Base-by-base conservation (phyloP, 2,329 filamentous ascomycete genomes). In the Plenodomus biglobosus region DNA sequence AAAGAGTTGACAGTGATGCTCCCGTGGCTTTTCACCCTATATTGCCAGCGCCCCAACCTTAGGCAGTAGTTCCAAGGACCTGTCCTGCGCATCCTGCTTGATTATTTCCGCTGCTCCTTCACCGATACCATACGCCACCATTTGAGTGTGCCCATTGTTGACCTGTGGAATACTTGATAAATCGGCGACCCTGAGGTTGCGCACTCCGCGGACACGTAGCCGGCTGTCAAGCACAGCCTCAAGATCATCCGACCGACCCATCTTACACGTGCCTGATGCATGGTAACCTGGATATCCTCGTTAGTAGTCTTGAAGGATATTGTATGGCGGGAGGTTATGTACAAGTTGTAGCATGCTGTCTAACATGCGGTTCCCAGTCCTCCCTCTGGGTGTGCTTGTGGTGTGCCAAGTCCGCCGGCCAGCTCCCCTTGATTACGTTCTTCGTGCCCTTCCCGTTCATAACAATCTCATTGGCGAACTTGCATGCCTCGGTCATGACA, bases 261-360 rank as follows among this genome's bases (percentile, higher is more conserved):
- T 85, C 61, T 78, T 78, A 6, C 74, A 75, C 0, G 82, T 85
- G 77, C 83, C 62, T 80, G 81, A 78, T 76, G 84, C 46, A 71
- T 79, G 2, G 75, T 79, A 22, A 64, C 71, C 19, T 78, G 63
- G 11, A 39, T 11, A n/a, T 21, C 16, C 15, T 19, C 2, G 34
- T 36, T 15, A 36, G 34, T n/a, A 36, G 36, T 35, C 10, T 6
- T 46, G n/a, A n/a, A n/a, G n/a, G n/a, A n/a, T n/a, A n/a, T n/a
- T n/a, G n/a, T n/a, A 24, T 24, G 22, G 5, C 22, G 22, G 11
- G 22, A 21, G 8, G 34, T 11, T 40, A 58, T 61, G 73, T 72
- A 80, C 81, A 84, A 19, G 82, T 84, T 2, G 80, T 83, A n/a
- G 80, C 82, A 61, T 84, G 75, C 24, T 84, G 69, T 58, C 76